A percentile compares a stretch with the other conserved stretches of the same genome.
Conservation (phyloP, 768 basidiomycete species). For the Omphalotus guepiniiformis region DNA sequence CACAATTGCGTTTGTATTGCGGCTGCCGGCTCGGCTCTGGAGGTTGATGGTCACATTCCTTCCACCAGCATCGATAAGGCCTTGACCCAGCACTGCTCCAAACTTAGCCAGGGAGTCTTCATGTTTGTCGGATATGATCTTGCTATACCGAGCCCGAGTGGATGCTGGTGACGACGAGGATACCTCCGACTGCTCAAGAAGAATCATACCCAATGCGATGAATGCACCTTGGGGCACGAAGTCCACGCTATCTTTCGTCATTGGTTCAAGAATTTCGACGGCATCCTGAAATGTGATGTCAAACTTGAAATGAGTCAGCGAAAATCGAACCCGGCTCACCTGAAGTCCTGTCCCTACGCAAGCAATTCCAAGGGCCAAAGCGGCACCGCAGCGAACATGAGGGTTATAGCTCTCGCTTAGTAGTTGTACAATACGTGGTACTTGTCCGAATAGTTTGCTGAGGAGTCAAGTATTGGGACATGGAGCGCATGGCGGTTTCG, state of each 20-base stretch:
- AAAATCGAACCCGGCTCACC: conserved; percentile 53
- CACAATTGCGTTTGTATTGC: conserved; percentile 91
- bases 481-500: background rate
- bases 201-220: conserved; percentile 92
- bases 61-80: conserved; percentile 96
- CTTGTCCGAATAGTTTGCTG: conserved; percentile 63
- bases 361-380: conserved; percentile 92
- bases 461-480: background rate
- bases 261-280: conserved; percentile 92
- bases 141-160: conserved; percentile 80
- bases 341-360: conserved; percentile 96
- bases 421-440: conserved; percentile 94
- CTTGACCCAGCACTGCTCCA: conserved; percentile 93
- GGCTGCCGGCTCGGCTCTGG: conserved; percentile 88
- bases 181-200: conserved; percentile 93
- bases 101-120: conserved; percentile 99
- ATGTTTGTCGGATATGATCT: conserved; percentile 93
- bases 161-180: conserved; percentile 77
- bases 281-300: conserved; percentile 68
- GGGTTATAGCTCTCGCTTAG: conserved; percentile 98
- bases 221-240: conserved; percentile 98
- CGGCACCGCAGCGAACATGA: conserved; percentile 95
- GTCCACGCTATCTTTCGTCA: conserved; percentile 97
- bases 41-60: conserved; percentile 93
- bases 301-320: background rate